phyloP scores from a whole-genome alignment of 805 yeast genomes.

The Lipomyces yamadae region DNA sequence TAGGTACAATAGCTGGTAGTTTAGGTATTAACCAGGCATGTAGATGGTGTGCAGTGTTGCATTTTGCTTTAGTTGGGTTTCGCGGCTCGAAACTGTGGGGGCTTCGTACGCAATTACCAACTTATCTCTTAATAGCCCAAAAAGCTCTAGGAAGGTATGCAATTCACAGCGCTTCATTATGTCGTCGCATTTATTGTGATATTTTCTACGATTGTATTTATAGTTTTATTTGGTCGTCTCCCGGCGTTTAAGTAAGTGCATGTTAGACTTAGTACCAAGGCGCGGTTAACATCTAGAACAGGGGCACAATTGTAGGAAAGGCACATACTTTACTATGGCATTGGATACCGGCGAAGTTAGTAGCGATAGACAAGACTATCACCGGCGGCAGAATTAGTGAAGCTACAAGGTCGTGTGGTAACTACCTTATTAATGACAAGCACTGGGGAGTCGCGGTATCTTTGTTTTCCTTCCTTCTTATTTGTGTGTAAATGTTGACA shows the following conservation, averaged over 20 bases:
- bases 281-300: conserved; percentile 13
- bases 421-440: conserved; percentile 37
- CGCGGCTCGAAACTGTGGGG: too few species aligned
- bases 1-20: neutral
- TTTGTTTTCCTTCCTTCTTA: neutral
- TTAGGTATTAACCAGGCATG: neutral
- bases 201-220: conserved; percentile 42
- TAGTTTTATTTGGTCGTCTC: conserved; percentile 46
- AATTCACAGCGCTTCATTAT: conserved; percentile 25
- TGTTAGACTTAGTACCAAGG: neutral
- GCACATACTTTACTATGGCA: conserved; percentile 37
- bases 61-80: too few species aligned
- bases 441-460: conserved; percentile 39
- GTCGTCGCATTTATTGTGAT: conserved; percentile 38
- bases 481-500: neutral
- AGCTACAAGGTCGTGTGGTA: conserved; percentile 2
- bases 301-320: conserved; percentile 39
- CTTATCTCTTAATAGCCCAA: neutral
- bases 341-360: conserved; percentile 31
- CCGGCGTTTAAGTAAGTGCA: conserved; percentile 43
- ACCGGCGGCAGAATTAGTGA: conserved; percentile 33
- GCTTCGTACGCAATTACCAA: too few species aligned
- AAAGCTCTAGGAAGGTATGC: neutral
- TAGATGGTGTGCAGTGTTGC: too few species aligned
- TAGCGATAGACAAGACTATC: conserved; percentile 28